Evolutionary conservation across 2,329 filamentous ascomycete genomes (phyloP).

Genomic region (Colletotrichum salicis): DNA sequence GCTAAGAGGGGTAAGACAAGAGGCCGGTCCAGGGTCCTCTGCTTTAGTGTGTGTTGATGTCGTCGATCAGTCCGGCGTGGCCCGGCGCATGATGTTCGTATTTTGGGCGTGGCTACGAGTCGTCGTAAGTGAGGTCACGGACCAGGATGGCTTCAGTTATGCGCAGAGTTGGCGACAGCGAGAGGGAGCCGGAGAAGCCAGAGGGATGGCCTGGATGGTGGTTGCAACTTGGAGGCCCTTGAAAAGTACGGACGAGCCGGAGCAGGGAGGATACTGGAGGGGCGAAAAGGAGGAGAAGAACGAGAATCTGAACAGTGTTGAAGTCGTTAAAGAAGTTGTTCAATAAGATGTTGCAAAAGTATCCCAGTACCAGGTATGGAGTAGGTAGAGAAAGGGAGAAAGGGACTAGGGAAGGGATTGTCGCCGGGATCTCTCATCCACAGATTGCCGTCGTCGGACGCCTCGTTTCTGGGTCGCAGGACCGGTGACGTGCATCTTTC

Average conservation of each 20-base stretch:
- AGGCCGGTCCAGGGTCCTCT: background rate
- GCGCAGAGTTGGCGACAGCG: background rate
- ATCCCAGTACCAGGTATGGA: too few species aligned
- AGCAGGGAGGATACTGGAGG: background rate
- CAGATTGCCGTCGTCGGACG: background rate
- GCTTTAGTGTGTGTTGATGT: background rate
- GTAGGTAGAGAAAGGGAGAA: background rate
- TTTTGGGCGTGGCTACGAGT: constrained; percentile 11
- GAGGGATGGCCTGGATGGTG: background rate
- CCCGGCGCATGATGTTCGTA: constrained; percentile 33
- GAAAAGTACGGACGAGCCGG: background rate
- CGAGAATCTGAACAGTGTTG: background rate
- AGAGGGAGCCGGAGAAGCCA: background rate
- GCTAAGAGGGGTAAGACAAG: constrained; percentile 1
- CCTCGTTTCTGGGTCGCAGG: background rate
- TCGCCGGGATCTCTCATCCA: constrained; percentile 1
- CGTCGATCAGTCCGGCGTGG: constrained; percentile 28
- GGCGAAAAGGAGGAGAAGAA: background rate
- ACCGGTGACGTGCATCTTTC: constrained; percentile 24
- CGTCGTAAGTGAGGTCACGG: constrained; percentile 28
- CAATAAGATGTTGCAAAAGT: background rate
- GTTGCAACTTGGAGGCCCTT: background rate
- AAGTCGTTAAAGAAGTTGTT: background rate
- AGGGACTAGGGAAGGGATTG: background rate
- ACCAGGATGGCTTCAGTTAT: constrained; percentile 26